Percentiles rank a stretch among this genome's conserved stretches.
Evolutionary conservation across 495 filamentous ascomycete genomes (phyloP).

Genomic region (Aspergillus baeticus): DNA sequence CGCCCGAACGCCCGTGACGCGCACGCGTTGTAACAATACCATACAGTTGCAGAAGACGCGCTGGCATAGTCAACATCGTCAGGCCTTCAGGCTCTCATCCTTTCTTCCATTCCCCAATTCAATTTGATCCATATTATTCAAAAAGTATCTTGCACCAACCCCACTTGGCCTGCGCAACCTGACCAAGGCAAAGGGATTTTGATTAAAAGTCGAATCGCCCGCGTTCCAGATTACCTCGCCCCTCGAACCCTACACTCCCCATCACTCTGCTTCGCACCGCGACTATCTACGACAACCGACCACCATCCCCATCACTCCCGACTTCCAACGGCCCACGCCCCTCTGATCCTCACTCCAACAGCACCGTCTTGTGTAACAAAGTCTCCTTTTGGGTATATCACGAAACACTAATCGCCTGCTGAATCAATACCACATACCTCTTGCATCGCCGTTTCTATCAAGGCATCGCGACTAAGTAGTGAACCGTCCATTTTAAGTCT

Average conservation of each 20-base stretch:
- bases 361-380: neutral
- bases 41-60: slow-evolving; percentile 18
- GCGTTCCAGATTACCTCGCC: slow-evolving; percentile 19
- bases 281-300: neutral
- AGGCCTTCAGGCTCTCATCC: slow-evolving; percentile 9
- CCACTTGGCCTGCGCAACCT: slow-evolving; percentile 19
- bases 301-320: neutral
- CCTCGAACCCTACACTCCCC: slow-evolving; percentile 12
- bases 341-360: neutral
- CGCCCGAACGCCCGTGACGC: slow-evolving; percentile 29
- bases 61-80: slow-evolving; percentile 10
- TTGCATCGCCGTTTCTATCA: neutral
- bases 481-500: neutral
- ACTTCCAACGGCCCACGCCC: neutral
- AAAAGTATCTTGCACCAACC: slow-evolving; percentile 18
- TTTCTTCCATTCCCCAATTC: slow-evolving; percentile 26
- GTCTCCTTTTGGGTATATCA: neutral
- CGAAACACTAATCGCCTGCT: neutral
- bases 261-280: slow-evolving; percentile 14
- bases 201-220: slow-evolving; percentile 20
- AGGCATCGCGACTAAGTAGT: neutral
- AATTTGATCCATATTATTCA: slow-evolving; percentile 23
- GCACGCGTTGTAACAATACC: slow-evolving; percentile 32
- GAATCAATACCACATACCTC: neutral
- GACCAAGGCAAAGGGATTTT: slow-evolving; percentile 20